Conservation (phyloP, 2,329 filamentous ascomycete species). For the Pestalotiopsis sp. region DNA sequence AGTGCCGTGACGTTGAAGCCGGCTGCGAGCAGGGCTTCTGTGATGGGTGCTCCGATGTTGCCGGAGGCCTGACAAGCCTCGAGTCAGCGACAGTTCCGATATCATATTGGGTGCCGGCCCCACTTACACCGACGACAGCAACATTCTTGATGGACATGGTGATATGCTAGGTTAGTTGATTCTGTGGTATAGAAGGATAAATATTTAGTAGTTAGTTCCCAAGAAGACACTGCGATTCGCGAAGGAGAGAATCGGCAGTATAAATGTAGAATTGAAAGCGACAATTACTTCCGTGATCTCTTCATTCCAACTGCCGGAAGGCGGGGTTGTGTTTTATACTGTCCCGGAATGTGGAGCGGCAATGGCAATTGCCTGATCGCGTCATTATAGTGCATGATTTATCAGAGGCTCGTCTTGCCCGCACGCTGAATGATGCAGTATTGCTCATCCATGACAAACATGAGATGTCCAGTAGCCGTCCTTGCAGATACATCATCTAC, state of each 20-base stretch:
- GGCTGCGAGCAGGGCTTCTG: constrained; percentile 30
- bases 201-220: too few relatives aligned
- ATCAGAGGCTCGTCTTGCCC: neutral
- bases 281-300: neutral
- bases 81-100: neutral
- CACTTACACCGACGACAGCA: constrained; percentile 15
- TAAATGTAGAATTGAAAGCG: neutral
- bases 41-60: constrained; percentile 28
- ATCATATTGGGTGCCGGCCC: neutral
- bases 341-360: constrained; percentile 8
- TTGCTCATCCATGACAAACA: neutral
- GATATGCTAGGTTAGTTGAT: neutral
- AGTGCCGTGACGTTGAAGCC: constrained; percentile 51
- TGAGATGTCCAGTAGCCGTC: neutral
- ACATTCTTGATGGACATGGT: constrained; percentile 16
- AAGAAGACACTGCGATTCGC: neutral
- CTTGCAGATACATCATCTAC: neutral
- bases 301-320: neutral
- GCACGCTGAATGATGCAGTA: neutral
- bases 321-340: constrained; percentile 5
- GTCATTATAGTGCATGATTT: constrained; percentile 11
- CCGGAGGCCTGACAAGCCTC: constrained; percentile 28
- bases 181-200: neutral
- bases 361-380: neutral
- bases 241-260: too few relatives aligned